These are phyloP conservation scores for Phytophthora pini DNA, from an alignment of 352 stramenopile genomes.

Conservation along the genomic window DNA sequence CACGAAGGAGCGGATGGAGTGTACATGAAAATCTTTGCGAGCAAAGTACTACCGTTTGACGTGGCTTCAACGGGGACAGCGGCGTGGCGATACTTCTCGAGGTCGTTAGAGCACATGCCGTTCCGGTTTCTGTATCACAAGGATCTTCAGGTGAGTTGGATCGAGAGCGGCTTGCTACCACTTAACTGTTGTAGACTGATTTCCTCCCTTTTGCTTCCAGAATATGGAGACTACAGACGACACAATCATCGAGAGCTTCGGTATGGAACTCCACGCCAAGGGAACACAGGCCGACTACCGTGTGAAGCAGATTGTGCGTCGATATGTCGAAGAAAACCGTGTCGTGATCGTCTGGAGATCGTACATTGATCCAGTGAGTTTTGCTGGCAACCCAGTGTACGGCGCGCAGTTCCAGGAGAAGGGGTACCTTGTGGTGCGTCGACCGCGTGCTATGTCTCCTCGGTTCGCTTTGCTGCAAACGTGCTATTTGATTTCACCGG, in stretches of 20 bases:
- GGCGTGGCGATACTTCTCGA: slow-evolving; percentile 58
- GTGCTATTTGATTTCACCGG: slow-evolving; percentile 64
- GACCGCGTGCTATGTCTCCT: slow-evolving; percentile 37
- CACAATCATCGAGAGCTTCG: slow-evolving; percentile 67
- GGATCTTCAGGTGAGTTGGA: slow-evolving; percentile 42
- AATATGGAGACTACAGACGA: slow-evolving; percentile 49
- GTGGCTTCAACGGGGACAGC: slow-evolving; percentile 42
- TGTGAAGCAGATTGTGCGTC: slow-evolving; percentile 62
- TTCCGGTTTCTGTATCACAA: slow-evolving; percentile 54
- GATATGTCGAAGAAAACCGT: slow-evolving; percentile 54
- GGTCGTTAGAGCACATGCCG: slow-evolving; percentile 49
- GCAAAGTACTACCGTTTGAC: slow-evolving; percentile 57
- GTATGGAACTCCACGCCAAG: slow-evolving; percentile 59
- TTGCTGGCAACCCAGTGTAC: slow-evolving; percentile 46
- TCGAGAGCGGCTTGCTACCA: no score
- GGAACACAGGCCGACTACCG: slow-evolving; percentile 57
- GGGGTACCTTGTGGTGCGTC: slow-evolving; percentile 61
- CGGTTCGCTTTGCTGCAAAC: slow-evolving; percentile 55
- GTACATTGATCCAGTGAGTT: slow-evolving; percentile 62
- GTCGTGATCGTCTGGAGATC: slow-evolving; percentile 65
- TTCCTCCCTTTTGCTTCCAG: slow-evolving; percentile 5
- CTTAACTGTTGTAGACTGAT: slow-evolving; percentile 4
- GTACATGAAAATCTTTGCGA: slow-evolving; percentile 61
- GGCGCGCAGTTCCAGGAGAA: slow-evolving; percentile 60
- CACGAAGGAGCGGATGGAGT: slow-evolving; percentile 39